Evolutionary conservation across 805 yeast species (phyloP), one percentile per base, ranked within the genome.

Genomic region (Saturnispora hagleri): DNA sequence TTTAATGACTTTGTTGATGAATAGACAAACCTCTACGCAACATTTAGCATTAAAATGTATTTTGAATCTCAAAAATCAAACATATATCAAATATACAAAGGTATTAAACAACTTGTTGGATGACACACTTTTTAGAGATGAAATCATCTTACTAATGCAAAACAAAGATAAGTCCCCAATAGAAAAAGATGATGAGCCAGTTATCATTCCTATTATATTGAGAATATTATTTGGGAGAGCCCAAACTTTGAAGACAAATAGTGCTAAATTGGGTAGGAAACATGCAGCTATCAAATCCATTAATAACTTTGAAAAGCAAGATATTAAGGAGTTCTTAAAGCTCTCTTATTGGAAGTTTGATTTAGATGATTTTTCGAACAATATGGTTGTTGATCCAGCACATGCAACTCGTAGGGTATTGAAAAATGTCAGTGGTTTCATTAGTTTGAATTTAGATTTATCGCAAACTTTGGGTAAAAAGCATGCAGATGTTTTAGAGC

Each of bases 151-250:
- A 17, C 75, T 93, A 40, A 68, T 87, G 18, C 73, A 76, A 18
- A 73, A 72, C 38, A 70, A 75, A 20, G 80, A 75, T 5, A 75
- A 80, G 8, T 69, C 68, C 17, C 66, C 74, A 2, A 73, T 89
- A 50, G 88, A 85, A 55, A 73, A 71, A 7, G 72, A 71, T 3
- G 97, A 93, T 62, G 69, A 75, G 15, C 70, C 64, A 2, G 65
- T 55, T 1, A 74, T 91, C 2, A 78, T 89, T 77, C 93, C 95
- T 1, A 61, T 86, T 31, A 75, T 89, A 4, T 63, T 89, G 47
- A 71, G 97, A 57, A 83, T 93, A 26, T 69, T 93, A 20, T 91
- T 84, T 66, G 98, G 98, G 8, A 76, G 95, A 52, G 88, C 89
- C 8, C 95, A 88, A 66, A 76, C 83, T 1, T 73, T 82, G 4